phyloP scores from a whole-genome alignment of 1,139 yeast genomes.

The Yamadazyma dushanensis region DNA sequence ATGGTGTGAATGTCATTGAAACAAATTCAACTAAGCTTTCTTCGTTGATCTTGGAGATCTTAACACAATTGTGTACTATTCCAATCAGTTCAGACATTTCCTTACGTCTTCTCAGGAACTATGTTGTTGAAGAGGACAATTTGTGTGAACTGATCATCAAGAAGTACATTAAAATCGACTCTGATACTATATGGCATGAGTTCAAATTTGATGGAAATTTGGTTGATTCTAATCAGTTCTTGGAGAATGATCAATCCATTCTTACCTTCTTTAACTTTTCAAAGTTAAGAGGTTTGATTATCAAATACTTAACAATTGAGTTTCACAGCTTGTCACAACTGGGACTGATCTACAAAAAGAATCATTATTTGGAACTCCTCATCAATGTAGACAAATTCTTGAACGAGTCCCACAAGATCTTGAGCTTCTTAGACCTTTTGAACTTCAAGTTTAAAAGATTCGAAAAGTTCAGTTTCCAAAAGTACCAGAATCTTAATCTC shows the following conservation, averaged over 20 bases:
- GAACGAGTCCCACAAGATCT: conserved; percentile 59
- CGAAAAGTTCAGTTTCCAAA: conserved; percentile 38
- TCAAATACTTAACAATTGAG: conserved; percentile 73
- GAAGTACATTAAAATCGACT: conserved; percentile 55
- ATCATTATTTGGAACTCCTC: conserved; percentile 53
- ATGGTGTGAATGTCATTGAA: conserved; percentile 43
- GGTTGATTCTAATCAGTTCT: conserved; percentile 28
- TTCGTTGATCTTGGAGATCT: conserved; percentile 56
- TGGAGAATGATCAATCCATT: conserved; percentile 35
- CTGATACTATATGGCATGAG: conserved; percentile 53
- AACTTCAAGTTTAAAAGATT: conserved; percentile 51
- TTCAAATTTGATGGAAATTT: conserved; percentile 43
- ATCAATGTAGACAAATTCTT: conserved; percentile 48
- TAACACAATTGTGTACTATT: conserved; percentile 59
- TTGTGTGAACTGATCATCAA: conserved; percentile 54
- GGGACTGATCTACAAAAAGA: conserved; percentile 56
- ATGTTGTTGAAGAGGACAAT: conserved; percentile 23
- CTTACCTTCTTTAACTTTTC: conserved; percentile 64
- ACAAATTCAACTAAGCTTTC: conserved; percentile 59
- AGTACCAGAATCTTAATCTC: conserved; percentile 36
- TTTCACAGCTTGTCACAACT: conserved; percentile 56
- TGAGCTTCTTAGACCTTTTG: conserved; percentile 68
- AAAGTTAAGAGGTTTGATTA: conserved; percentile 57
- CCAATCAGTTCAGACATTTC: conserved; percentile 54
- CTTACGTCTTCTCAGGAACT: conserved; percentile 50